phyloP scores from a whole-genome alignment of 805 yeast genomes.

The Metschnikowia orientalis region DNA sequence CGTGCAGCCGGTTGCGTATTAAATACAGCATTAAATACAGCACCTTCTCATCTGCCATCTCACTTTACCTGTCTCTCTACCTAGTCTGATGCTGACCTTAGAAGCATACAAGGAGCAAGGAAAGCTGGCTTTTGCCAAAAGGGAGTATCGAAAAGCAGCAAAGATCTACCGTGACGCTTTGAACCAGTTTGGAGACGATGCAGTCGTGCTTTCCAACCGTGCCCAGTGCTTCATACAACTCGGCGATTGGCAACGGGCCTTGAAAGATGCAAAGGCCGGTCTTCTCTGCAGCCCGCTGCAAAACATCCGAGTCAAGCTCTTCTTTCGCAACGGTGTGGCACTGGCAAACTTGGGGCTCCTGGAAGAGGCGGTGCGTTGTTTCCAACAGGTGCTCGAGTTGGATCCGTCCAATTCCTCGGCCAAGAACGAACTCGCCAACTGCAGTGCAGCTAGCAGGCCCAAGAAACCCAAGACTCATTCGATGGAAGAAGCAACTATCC shows the following conservation, averaged over 20 bases:
- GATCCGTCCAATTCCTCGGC: constrained; percentile 42
- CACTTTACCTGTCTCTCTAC: background rate
- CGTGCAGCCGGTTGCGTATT: background rate
- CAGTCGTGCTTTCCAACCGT: constrained; percentile 61
- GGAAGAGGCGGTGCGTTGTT: constrained; percentile 24
- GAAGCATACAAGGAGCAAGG: constrained; percentile 43
- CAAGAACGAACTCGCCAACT: constrained; percentile 26
- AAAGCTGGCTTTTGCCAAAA: constrained; percentile 45
- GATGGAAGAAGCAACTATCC: constrained; percentile 27
- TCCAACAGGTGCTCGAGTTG: constrained; percentile 33
- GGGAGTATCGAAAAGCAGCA: constrained; percentile 49
- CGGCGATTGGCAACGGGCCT: constrained; percentile 45
- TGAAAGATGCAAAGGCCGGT: constrained; percentile 49
- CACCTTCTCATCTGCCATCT: no score
- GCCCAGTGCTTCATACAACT: constrained; percentile 62
- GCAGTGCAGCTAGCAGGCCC: constrained; percentile 4
- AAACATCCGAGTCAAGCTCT: constrained; percentile 42
- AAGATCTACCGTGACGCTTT: constrained; percentile 55
- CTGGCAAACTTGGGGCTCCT: constrained; percentile 24
- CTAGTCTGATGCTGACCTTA: constrained; percentile 17
- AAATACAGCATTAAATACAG: no score
- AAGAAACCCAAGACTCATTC: constrained; percentile 12
- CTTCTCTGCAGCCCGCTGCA: constrained; percentile 27
- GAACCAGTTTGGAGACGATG: constrained; percentile 41
- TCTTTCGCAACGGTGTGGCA: constrained; percentile 49